Conservation (phyloP, 208 protist species). For the Crithidia expoeki region DNA sequence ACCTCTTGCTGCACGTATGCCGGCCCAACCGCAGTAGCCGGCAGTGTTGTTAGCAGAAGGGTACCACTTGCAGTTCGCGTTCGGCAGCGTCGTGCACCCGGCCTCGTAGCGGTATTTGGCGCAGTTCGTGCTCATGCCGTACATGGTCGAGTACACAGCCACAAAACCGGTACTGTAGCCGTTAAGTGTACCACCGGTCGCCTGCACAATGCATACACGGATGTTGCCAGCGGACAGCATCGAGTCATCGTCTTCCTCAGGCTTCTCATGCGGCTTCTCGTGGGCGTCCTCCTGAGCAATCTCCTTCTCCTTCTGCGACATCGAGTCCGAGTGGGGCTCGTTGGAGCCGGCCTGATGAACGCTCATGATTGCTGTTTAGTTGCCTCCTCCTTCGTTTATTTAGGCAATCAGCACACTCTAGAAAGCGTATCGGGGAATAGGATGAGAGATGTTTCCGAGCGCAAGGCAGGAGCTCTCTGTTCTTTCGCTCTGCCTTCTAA, state of each 20-base stretch:
- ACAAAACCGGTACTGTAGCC: slow-evolving; percentile 84
- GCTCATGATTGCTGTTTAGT: slow-evolving; percentile 1
- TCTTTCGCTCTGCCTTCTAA: no score
- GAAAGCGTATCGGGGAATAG: not conserved
- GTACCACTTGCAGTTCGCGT: slow-evolving; percentile 64
- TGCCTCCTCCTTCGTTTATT: not conserved
- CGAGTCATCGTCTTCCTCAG: not conserved
- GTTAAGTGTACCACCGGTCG: slow-evolving; percentile 54
- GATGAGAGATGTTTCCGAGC: slow-evolving; percentile 5
- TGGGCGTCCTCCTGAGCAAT: slow-evolving; percentile 13
- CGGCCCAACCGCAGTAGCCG: slow-evolving; percentile 46
- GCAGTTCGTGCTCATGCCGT: slow-evolving; percentile 67
- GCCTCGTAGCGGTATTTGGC: slow-evolving; percentile 33
- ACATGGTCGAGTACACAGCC: slow-evolving; percentile 66
- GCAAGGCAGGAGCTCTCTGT: no score
- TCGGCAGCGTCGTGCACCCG: slow-evolving; percentile 48
- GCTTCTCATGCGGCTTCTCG: slow-evolving; percentile 2
- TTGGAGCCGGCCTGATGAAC: not conserved
- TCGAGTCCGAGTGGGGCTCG: slow-evolving; percentile 12
- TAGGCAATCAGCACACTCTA: not conserved
- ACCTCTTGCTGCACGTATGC: slow-evolving; percentile 34
- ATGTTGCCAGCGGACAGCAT: slow-evolving; percentile 34
- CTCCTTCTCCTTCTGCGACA: slow-evolving; percentile 5
- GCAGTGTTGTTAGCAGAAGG: not conserved
- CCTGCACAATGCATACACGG: slow-evolving; percentile 55